Base-by-base conservation (phyloP, 2,329 filamentous ascomycete species). In the Fusarium decemcellulare region DNA sequence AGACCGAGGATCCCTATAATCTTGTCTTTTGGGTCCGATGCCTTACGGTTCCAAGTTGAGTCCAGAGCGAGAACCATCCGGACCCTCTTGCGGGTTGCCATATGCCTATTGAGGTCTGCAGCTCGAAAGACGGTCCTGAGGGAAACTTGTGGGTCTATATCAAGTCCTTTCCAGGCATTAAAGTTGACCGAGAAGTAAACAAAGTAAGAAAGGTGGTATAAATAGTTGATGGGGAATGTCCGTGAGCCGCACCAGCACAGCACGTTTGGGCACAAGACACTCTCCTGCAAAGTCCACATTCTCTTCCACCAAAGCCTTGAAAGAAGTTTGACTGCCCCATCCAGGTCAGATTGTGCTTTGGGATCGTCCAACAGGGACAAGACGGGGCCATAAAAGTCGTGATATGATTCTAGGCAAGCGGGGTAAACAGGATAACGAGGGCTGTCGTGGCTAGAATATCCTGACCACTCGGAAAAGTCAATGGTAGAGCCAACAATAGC, bases 281-380 rank as follows among this genome's bases (percentile, higher is more conserved):
- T 62, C 27, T 62, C 61, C 18, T 63, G 61, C 16, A 62, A 16
- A 2, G 61, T 63, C 61, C 61, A 63, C 23, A 63, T 63, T 10
- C 61, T 62, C 11, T 14, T 62, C 61, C 50, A 63, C 61, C 58
- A 63, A 6, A 7, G 18, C 1, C 47, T 62, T 2, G 42, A 8
- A 7, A 63, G 61, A 9, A 63, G 37, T 4, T n/a, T 16, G 6
- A 63, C 58, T 5, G 50, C 32, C 3, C 39, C 36, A 7, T 62
- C 48, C 2, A 63, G 6, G 15, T 42, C 2, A 2, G 6, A 6
- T 6, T 4, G 27, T 1, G 6, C 7, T 0, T 15, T 9, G 6
- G 37, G 2, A 4, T 59, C 23, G 27, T 51, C 23, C 2, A 61
- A 39, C 1, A 59, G 36, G 11, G 43, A n/a, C 2, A 63, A 9